Base-by-base conservation (phyloP, 768 basidiomycete genomes). In the Phaeotremella skinneri region DNA sequence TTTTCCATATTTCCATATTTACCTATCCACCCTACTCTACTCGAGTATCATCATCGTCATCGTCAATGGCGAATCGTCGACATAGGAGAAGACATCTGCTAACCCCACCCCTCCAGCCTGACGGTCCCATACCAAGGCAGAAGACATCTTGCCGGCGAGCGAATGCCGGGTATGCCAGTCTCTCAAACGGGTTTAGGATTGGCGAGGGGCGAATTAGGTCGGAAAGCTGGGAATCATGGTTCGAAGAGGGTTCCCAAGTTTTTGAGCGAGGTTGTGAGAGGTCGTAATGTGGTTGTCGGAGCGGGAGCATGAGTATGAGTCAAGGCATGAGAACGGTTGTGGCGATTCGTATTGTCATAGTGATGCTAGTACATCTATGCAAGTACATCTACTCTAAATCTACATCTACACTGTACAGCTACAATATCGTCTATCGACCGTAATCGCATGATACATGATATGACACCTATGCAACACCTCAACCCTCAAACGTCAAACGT, bases 111-210 rank as follows among this genome's bases (percentile, higher is more conserved):
- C 9, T 7, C 3, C 14, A 59, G 59, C 23, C 49, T 50, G 21
- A 49, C 30, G 6, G 52, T 53, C 20, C 63, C 63, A 25, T 64
- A 60, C 26, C 51, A 52, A 20, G 59, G 63, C 4, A 55, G 59
- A 23, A 16, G 51, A 37, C 42, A 65, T 29, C 32, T 48, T 16
- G 56, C 63, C n/a, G 63, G 63, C n/a, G 63, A 65, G 29, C 45
- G 58, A 4, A 32, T 65, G 59, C 49, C 59, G 9, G 63, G 63
- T 6, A 65, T 65, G 63, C 21, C 30, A n/a, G 47, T 58, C 4
- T 20, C 42, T n/a, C 50, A 58, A 27, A 61, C 59, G 7, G 63
- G 63, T 42, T 34, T 65, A 14, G 63, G 63, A 2, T 53, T 65
- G 4, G 63, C 63, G 1, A 34, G 63, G 11, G 63, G 60, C 16